Evolutionary conservation across 139 green algal species (phyloP).

Genomic region (Tetradesmus lagerheimii): DNA sequence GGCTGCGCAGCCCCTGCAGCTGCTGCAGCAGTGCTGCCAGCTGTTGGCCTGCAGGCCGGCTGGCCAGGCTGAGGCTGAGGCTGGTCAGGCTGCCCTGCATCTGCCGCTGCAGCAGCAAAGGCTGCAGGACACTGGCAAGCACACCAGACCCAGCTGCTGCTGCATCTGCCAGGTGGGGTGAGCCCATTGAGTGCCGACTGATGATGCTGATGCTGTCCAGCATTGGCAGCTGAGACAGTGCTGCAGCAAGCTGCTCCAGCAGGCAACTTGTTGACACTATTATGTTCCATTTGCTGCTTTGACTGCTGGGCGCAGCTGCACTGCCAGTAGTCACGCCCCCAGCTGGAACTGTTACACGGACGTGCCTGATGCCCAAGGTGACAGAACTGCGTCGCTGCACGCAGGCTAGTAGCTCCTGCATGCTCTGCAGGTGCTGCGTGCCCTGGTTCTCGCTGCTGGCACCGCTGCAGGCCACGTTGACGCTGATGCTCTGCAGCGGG

Average conservation of each 20-base stretch:
- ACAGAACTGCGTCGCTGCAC: background rate
- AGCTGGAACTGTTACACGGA: background rate
- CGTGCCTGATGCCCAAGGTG: background rate
- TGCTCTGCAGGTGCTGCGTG: background rate
- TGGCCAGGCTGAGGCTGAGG: background rate
- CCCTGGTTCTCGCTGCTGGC: background rate
- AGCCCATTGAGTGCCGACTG: background rate
- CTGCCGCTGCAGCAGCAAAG: background rate
- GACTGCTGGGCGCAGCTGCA: background rate
- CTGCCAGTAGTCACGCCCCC: background rate
- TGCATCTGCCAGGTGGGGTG: too few species aligned
- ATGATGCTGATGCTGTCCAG: conserved; percentile 13
- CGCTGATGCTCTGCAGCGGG: background rate
- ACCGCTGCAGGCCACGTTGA: background rate
- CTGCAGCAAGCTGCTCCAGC: background rate
- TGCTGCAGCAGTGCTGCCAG: background rate
- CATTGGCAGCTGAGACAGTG: background rate
- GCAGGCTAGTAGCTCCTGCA: background rate
- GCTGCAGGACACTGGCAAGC: background rate
- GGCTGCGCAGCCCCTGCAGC: background rate
- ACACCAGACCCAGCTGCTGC: background rate
- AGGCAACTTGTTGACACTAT: background rate
- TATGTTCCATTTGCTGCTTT: background rate
- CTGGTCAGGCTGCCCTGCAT: background rate
- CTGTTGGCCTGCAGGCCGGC: background rate